Evolutionary conservation across 495 filamentous ascomycete species (phyloP).

Genomic region (Immersiella caudata): DNA sequence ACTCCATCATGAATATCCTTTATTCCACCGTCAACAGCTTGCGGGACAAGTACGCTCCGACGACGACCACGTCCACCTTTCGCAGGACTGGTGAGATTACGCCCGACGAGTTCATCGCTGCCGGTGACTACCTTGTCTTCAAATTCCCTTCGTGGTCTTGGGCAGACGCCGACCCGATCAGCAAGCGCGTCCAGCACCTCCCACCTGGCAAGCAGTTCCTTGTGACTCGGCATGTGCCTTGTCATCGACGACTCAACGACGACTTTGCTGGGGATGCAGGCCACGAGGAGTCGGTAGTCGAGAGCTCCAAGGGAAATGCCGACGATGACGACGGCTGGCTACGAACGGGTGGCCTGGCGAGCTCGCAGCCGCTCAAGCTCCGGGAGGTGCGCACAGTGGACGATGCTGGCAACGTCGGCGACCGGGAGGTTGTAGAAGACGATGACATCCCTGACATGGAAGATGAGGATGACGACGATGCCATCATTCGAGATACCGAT

Average conservation of each 20-base stretch:
- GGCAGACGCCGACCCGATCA: conserved; percentile 78
- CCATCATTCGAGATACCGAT: conserved; percentile 83
- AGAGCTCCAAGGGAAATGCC: conserved; percentile 60
- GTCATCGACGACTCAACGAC: conserved; percentile 86
- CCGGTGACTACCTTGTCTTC: conserved; percentile 97
- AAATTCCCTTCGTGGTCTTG: conserved; percentile 99
- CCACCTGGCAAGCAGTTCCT: conserved; percentile 93
- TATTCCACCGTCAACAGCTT: conserved; percentile 83
- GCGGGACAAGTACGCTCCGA: conserved; percentile 85
- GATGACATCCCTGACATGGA: conserved; percentile 98
- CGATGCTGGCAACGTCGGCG: conserved; percentile 76
- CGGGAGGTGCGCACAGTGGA: conserved; percentile 84
- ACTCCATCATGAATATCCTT: conserved; percentile 56
- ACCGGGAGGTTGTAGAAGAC: conserved; percentile 71
- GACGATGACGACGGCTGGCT: conserved; percentile 89
- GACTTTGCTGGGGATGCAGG: conserved; percentile 88
- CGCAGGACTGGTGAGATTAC: conserved; percentile 92
- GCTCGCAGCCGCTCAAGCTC: conserved; percentile 70
- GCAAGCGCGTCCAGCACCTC: conserved; percentile 78
- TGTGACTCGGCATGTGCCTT: conserved; percentile 91
- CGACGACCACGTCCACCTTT: conserved; percentile 90
- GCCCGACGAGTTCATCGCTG: conserved; percentile 93
- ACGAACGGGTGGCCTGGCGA: conserved; percentile 76
- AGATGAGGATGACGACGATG: conserved; percentile 96
- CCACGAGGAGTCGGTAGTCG: conserved; percentile 78